Base-by-base conservation (phyloP, 2,329 filamentous ascomycete species). In the Anthostomella pinea region DNA sequence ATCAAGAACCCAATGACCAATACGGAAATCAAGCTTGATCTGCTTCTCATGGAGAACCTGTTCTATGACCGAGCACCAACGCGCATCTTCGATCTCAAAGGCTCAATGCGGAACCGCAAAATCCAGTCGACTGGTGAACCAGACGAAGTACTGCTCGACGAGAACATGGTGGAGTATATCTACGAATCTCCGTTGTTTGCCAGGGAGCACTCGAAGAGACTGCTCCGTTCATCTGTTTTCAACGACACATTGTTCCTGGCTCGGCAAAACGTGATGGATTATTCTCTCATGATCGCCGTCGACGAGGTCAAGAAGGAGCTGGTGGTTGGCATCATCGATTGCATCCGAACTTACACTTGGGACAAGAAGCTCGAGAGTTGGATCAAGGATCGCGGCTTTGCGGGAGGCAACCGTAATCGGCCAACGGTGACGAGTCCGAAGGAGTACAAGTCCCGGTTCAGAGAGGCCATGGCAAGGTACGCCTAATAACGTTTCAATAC, bases 311-410 rank as follows among this genome's bases (percentile, higher is more conserved):
- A 81, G 46, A 90, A 91, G 54, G 91, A 98, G 65, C 78, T 98
- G 10, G 88, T 97, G 10, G 90, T 98, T 2, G 93, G 93, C 4
- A 97, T 98, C 55, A 97, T 98, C 48, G 91, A 98, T 62, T 97
- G 93, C 61, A 97, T 98, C 50, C 81, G 93, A 37, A 98, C 93
- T 0, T 98, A 97, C 60, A 98, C 93, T 0, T 98, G 93, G 89
- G 93, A 98, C 69, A 98, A 98, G 73, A 96, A 96, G 60, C 77
- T 98, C n/a, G 93, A 98, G 68, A 93, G 85, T 36, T 98, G 93
- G 93, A 96, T 98, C 75, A 98, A 98, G 65, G 90, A 97, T 58
- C 85, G 91, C 24, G 93, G 87, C 1, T 88, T 90, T 54, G 85
- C 79, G 1, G 81, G 82, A 5, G 81, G 83, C 39, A 82, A 83